phyloP scores from a whole-genome alignment of 148 eudicot genomes.

The Cornus florida region DNA sequence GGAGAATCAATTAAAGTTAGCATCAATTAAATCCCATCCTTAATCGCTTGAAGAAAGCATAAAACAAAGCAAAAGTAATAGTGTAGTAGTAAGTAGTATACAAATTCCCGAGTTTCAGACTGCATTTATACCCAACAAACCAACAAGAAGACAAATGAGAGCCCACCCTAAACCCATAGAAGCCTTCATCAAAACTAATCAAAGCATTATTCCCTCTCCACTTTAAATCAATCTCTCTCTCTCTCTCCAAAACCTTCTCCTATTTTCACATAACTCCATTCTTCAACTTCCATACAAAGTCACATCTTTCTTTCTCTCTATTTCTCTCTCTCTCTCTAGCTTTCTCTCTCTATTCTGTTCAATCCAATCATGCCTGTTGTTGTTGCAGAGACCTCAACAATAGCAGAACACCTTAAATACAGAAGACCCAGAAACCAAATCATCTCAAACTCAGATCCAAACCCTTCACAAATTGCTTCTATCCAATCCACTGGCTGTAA shows the following conservation, averaged over 20 bases:
- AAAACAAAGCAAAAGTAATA: neutral
- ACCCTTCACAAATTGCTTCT: conserved; percentile 22
- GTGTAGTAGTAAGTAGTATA: no score
- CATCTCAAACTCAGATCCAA: conserved; percentile 34
- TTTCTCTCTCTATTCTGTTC: neutral
- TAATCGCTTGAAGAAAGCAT: neutral
- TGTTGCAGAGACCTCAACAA: conserved; percentile 37
- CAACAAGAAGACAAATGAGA: conserved; percentile 7
- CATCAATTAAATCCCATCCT: neutral
- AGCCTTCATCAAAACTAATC: neutral
- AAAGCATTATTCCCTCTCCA: neutral
- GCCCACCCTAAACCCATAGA: neutral
- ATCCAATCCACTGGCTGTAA: conserved; percentile 49
- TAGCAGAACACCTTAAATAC: conserved; percentile 33
- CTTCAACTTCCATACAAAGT: neutral
- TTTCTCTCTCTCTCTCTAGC: neutral
- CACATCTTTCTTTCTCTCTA: conserved; percentile 1
- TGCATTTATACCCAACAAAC: neutral
- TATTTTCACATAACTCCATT: neutral
- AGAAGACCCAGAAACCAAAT: conserved; percentile 40
- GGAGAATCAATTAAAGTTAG: no score
- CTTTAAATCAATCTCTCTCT: neutral
- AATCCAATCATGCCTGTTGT: conserved; percentile 21
- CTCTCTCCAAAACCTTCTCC: neutral
- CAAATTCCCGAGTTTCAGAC: neutral